Evolutionary conservation across 345 rosid genomes (phyloP), one percentile per base, ranked within the genome.

Genomic region (Sonneratia caseolaris): DNA sequence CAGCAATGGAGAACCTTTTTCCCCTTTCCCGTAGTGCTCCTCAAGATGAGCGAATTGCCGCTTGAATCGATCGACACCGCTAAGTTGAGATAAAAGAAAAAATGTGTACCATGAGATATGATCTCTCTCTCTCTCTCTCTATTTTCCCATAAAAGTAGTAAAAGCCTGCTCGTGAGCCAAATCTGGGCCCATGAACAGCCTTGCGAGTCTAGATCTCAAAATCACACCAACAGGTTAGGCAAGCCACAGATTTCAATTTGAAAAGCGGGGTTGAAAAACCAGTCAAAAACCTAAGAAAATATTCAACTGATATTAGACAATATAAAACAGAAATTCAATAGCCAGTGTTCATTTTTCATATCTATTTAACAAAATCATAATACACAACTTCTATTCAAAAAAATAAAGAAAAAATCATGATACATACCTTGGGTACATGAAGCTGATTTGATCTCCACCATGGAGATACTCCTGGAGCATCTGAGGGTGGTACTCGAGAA

Each of bases 21-120:
- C 97, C 36, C 98, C 98, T 80, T 85, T 95, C 70, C 96, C 88
- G 68, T 80, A 77, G 78, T 86, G 83, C 81, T 95, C 99, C 81
- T 92, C 99, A 69, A 95, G 90, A 79, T 95, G 96, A 11, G 99
- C 99, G 84, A 95, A 95, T 78, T 95, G 99, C 76, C 97, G 80
- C 88, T 92, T 95, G 82, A 95, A 95, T 69, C 98, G 96, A 84
- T 95, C 99, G 62, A 92, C 99, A 55, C 99, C 99, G 79, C 99
- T 95, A 75, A 16, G 76, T 71, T 76, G 59, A 79, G 51, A 75
- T 59, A 61, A 71, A 69, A 64, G 57, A 47, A 27, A 65, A 7
- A 66, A 42, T 12, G 42, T 22, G 36, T 57, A 9, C 57, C 43
- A 22, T 55, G 10, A 59, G 64, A 27, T 68, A 4, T 3, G 3